Base-by-base conservation (phyloP, 768 basidiomycete species). In the Mycena sanguinolenta region DNA sequence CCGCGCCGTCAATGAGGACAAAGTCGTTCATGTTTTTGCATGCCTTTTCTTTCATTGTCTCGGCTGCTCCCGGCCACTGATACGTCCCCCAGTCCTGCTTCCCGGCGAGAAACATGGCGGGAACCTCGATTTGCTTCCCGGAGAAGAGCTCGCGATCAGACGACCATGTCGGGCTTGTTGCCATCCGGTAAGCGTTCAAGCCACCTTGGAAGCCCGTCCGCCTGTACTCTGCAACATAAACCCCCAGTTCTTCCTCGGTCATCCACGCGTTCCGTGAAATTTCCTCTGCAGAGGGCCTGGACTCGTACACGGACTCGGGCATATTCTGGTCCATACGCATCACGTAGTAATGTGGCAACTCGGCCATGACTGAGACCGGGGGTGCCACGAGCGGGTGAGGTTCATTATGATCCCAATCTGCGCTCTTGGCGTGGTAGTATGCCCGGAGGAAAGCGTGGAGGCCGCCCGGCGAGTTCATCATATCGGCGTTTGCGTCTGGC, bases 161-260 rank as follows among this genome's bases (percentile, higher is more conserved):
- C 25, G 77, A 73, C 77, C 79, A 82, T 27, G 75, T 75, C 7
- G 75, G 63, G 30, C 85, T 83, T 0, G 80, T 82, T 58, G 75
- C 72, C 66, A 81, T 79, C 30, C 90, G 84, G 73, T 91, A 91
- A 67, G 84, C 79, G 72, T 91, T 89, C 61, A 91, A 76, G 30
- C 87, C 89, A n/a, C 89, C 90, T 74, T 90, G 90, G 67, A 91
- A 91, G 1, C 91, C 89, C 2, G 87, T 88, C 49, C 84, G 80
- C 0, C 74, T 71, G 66, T 85, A 92, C 71, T 86, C 85, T 25
- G 81, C 72, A 2, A 85, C 82, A 73, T 89, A 91, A 14, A 88
- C 83, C 0, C 66, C 76, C 16, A 89, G 82, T 57, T 87, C 88
- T 0, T 79, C 82, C 13, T 87, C 84, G 5, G 84, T 66, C 12